A percentile compares a stretch with the other conserved stretches of the same genome.
phyloP scores from a whole-genome alignment of 176 grass and related monocot genomes.

The Chrysopogon serrulatus region DNA sequence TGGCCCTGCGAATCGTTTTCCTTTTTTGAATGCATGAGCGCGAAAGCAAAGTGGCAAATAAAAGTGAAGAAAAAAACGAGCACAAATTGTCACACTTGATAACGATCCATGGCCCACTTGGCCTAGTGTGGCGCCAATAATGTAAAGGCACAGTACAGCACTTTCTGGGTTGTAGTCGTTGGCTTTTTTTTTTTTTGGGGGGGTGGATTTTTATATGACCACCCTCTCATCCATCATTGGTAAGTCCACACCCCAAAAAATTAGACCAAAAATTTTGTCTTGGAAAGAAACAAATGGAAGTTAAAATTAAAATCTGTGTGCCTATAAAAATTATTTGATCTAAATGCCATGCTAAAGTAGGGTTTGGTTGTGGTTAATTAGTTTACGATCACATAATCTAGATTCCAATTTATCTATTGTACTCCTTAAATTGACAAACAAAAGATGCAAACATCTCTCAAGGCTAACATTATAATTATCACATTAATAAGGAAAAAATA shows the following conservation, averaged over 20 bases:
- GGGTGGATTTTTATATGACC: too few relatives aligned
- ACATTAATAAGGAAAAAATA: not conserved
- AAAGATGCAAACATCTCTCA: not conserved
- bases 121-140: not conserved
- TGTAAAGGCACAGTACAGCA: not conserved
- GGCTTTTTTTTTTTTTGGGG: too few relatives aligned
- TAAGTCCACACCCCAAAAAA: not conserved
- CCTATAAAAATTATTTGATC: not conserved
- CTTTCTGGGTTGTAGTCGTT: not conserved
- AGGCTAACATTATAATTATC: not conserved
- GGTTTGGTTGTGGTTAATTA: too few relatives aligned
- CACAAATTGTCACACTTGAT: not conserved
- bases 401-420: too few relatives aligned
- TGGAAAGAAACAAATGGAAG: not conserved
- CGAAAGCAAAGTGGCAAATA: not conserved
- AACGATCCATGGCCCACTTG: not conserved
- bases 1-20: not conserved
- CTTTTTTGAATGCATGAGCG: not conserved
- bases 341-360: too few relatives aligned
- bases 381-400: too few relatives aligned
- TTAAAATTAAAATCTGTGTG: not conserved
- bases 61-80: not conserved
- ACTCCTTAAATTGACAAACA: too few relatives aligned
- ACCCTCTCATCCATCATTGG: not conserved
- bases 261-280: not conserved